These are phyloP conservation scores for Capillidium rhysosporum DNA, from an alignment of 371 early-diverging fungal species.

Conservation along the genomic window DNA sequence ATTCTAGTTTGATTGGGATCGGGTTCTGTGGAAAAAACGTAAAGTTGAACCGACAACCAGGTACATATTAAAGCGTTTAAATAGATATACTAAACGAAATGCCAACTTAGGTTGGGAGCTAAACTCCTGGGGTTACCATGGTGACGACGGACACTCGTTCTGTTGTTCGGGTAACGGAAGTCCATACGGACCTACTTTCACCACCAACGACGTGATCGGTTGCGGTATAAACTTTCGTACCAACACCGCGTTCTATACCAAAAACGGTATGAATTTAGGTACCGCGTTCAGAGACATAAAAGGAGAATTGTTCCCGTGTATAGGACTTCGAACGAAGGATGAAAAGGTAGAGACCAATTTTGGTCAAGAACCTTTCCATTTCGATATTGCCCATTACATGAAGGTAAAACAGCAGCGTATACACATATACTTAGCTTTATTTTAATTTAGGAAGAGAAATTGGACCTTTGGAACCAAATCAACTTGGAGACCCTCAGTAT, in stretches of 20 bases:
- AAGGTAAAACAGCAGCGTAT: conserved; percentile 18
- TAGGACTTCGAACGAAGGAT: conserved; percentile 77
- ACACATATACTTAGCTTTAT: neutral
- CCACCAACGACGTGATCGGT: conserved; percentile 80
- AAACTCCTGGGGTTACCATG: conserved; percentile 72
- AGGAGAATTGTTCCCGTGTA: conserved; percentile 48
- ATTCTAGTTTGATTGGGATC: conserved; percentile 55
- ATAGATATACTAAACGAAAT: neutral
- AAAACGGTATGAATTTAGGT: conserved; percentile 68
- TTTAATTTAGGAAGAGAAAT: conserved; percentile 21
- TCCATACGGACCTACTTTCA: conserved; percentile 74
- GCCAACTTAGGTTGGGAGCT: conserved; percentile 44
- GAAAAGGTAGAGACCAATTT: conserved; percentile 80
- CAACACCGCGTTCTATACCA: conserved; percentile 66
- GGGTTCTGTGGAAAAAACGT: conserved; percentile 47
- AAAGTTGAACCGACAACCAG: conserved; percentile 48
- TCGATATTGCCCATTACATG: conserved; percentile 65
- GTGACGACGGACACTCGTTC: conserved; percentile 74
- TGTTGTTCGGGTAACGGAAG: conserved; percentile 58
- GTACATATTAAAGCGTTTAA: conserved; percentile 15
- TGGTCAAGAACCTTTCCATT: conserved; percentile 64
- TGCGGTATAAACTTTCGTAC: conserved; percentile 72
- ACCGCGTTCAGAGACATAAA: conserved; percentile 24
- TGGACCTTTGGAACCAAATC: conserved; percentile 19
- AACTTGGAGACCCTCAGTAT: conserved; percentile 10